Evolutionary conservation across 2,329 filamentous ascomycete species (phyloP).

Genomic region (Apiospora sp.): DNA sequence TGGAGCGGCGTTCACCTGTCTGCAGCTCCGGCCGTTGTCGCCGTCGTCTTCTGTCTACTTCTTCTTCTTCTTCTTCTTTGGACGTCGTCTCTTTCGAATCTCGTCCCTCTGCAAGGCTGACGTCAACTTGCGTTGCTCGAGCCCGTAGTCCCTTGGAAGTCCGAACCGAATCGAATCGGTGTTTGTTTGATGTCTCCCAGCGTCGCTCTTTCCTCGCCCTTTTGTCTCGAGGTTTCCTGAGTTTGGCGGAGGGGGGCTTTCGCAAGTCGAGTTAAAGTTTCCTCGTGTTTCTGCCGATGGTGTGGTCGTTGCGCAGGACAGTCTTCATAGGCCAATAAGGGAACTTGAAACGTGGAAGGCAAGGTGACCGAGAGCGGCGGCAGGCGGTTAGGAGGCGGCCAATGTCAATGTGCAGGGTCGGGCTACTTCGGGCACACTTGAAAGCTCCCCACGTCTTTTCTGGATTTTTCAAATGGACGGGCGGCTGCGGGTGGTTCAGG

Average conservation of each 20-base stretch:
- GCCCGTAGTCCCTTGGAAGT: conserved; percentile 13
- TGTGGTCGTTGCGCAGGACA: conserved; percentile 22
- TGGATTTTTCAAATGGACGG: conserved; percentile 21
- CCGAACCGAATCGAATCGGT: conserved; percentile 9
- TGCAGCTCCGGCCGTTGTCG: background rate
- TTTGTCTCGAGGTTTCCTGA: background rate
- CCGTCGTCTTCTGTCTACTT: background rate
- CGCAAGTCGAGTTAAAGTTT: conserved; percentile 18
- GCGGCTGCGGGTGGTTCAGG: conserved; percentile 17
- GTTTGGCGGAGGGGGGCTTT: conserved; percentile 5
- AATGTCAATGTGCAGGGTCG: conserved; percentile 27
- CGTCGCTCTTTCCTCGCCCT: conserved; percentile 3
- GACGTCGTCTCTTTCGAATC: background rate
- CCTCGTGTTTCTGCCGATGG: conserved; percentile 23
- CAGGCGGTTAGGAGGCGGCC: conserved; percentile 30
- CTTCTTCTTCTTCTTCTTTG: background rate
- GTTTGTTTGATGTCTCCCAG: background rate
- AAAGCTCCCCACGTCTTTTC: conserved; percentile 15
- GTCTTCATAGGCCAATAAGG: conserved; percentile 29
- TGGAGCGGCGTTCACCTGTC: background rate
- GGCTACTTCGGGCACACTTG: conserved; percentile 23
- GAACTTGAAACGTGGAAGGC: conserved; percentile 30
- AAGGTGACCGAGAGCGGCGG: conserved; percentile 30
- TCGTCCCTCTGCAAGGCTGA: conserved; percentile 1
- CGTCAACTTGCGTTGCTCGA: conserved; percentile 17